Percentiles rank a stretch among this genome's conserved stretches.
These are phyloP conservation scores for Prunus yedoensis DNA, from an alignment of 331 rosid species.

Conservation along the genomic window DNA sequence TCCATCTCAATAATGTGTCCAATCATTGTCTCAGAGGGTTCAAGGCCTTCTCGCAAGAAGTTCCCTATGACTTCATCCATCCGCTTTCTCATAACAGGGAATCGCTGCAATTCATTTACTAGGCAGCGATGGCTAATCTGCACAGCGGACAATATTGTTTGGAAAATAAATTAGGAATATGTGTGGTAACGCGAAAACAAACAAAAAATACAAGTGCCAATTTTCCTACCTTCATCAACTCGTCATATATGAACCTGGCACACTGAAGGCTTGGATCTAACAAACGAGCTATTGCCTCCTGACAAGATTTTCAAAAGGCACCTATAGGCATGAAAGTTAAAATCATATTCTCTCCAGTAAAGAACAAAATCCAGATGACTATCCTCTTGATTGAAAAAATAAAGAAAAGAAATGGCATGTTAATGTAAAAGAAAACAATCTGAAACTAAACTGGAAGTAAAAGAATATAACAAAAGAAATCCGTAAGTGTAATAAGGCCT, in stretches of 20 bases:
- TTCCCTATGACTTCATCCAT: slow-evolving; percentile 90
- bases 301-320: slow-evolving; percentile 94
- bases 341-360: slow-evolving; percentile 1
- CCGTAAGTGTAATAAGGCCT: slow-evolving; percentile 32
- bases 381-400: not conserved
- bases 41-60: slow-evolving; percentile 88
- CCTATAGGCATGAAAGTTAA: slow-evolving; percentile 47
- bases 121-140: slow-evolving; percentile 92
- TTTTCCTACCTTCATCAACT: slow-evolving; percentile 69
- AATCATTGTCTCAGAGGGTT: slow-evolving; percentile 90
- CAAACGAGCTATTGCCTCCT: slow-evolving; percentile 85
- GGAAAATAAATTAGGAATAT: slow-evolving; percentile 1
- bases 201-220: slow-evolving; percentile 20
- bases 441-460: not conserved
- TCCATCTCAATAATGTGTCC: slow-evolving; percentile 90
- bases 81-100: slow-evolving; percentile 83
- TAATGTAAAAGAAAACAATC: not conserved
- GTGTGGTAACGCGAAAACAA: not conserved
- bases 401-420: not conserved
- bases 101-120: slow-evolving; percentile 79
- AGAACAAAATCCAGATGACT: not conserved
- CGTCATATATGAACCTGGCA: slow-evolving; percentile 94
- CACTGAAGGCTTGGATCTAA: slow-evolving; percentile 97
- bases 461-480: not conserved
- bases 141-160: slow-evolving; percentile 21